Evolutionary conservation across 305 asterid genomes (phyloP).

Genomic region (Coffea humblotiana): DNA sequence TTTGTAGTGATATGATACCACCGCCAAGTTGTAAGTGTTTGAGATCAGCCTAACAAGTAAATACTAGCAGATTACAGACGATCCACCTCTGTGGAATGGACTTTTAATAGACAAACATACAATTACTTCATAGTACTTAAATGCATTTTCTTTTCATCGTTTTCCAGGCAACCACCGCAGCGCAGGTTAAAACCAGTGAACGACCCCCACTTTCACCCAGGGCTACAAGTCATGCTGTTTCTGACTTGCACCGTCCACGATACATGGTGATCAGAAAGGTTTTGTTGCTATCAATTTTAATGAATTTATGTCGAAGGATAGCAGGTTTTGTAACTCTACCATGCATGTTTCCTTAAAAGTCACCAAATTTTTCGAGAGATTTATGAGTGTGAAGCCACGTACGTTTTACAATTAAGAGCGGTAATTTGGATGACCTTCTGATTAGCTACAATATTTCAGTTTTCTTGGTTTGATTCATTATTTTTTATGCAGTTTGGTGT

Average conservation of each 20-base stretch:
- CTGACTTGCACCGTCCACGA: conserved; percentile 13
- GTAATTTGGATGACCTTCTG: not conserved
- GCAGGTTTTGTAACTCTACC: not conserved
- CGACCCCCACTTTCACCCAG: conserved; percentile 30
- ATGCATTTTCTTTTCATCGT: not conserved
- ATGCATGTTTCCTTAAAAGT: not conserved
- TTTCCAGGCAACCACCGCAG: not conserved
- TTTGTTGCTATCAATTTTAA: not conserved
- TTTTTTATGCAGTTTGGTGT: not conserved
- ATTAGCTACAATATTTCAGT: not conserved
- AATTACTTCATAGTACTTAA: not conserved
- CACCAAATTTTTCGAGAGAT: not conserved
- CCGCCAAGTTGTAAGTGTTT: too few species aligned
- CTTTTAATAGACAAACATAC: not conserved
- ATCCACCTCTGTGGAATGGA: not conserved
- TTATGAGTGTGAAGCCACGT: too few species aligned
- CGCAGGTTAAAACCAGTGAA: conserved; percentile 6
- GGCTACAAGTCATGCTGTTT: conserved; percentile 10
- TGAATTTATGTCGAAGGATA: not conserved
- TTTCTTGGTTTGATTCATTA: not conserved
- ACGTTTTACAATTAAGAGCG: not conserved
- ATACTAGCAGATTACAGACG: not conserved
- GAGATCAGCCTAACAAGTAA: too few species aligned
- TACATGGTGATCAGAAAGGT: conserved; percentile 16
- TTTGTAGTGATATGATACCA: not conserved